phyloP scores from a whole-genome alignment of 768 basidiomycete species.

The Fomitopsis pulvina region DNA sequence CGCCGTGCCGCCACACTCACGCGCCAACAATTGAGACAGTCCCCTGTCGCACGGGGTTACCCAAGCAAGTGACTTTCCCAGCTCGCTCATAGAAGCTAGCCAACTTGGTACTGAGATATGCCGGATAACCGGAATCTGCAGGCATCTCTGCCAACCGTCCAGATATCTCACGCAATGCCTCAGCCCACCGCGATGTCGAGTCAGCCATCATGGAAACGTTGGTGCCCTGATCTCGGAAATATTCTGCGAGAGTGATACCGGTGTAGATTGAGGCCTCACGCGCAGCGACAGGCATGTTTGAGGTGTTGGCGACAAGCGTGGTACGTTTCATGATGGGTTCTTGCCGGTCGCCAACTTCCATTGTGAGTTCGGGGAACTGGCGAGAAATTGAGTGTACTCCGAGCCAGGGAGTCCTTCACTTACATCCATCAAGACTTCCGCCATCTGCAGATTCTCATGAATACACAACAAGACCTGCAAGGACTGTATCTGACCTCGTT shows the following conservation, averaged over 20 bases:
- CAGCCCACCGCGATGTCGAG: conserved; percentile 98
- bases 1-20: conserved; percentile 42
- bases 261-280: conserved; percentile 99
- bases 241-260: conserved; percentile 97
- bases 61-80: conserved; percentile 90
- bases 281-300: conserved; percentile 99
- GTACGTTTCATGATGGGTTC: conserved; percentile 99
- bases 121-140: conserved; percentile 98
- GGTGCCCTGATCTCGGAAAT: conserved; percentile 98
- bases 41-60: conserved; percentile 81
- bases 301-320: conserved; percentile 96
- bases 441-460: conserved; percentile 52
- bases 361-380: conserved; percentile 83
- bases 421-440: conserved; percentile 98
- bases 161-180: conserved; percentile 97
- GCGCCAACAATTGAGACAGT: conserved; percentile 99
- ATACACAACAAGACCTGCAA: not conserved
- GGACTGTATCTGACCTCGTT: conserved; percentile 61
- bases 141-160: conserved; percentile 99
- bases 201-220: conserved; percentile 99
- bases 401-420: conserved; percentile 3
- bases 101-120: conserved; percentile 91
- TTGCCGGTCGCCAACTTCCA: conserved; percentile 87
- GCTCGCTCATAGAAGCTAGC: conserved; percentile 99
- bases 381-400: not conserved